Evolutionary conservation across 2,329 filamentous ascomycete genomes (phyloP).

Genomic region (Clarireedia homoeocarpa): DNA sequence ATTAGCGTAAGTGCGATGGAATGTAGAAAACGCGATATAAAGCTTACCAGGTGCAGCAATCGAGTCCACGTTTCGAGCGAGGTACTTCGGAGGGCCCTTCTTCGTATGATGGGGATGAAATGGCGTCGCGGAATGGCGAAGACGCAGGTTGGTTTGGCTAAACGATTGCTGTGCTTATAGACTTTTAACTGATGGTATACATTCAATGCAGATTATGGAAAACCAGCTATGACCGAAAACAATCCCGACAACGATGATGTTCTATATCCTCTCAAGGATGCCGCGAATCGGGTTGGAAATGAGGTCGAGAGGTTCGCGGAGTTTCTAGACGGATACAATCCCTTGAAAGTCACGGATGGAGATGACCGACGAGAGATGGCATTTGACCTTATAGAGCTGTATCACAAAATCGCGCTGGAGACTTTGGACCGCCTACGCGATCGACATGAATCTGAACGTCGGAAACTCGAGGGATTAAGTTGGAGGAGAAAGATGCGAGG

Average conservation of each 20-base stretch:
- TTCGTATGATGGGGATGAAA: constrained; percentile 30
- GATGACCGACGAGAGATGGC: constrained; percentile 56
- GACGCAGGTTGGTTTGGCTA: constrained; percentile 22
- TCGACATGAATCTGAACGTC: constrained; percentile 28
- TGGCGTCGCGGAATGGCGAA: constrained; percentile 26
- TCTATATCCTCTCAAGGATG: constrained; percentile 52
- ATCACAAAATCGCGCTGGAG: constrained; percentile 48
- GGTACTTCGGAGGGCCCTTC: constrained; percentile 27
- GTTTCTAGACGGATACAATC: constrained; percentile 68
- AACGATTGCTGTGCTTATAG: not conserved
- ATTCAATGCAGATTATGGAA: constrained; percentile 14
- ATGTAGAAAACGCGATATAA: not conserved
- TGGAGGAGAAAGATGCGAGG: constrained; percentile 32
- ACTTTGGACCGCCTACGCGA: constrained; percentile 38
- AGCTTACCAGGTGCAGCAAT: constrained; percentile 10
- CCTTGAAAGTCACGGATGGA: constrained; percentile 36
- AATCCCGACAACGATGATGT: constrained; percentile 37
- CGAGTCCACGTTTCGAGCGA: constrained; percentile 23
- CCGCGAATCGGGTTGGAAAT: constrained; percentile 61
- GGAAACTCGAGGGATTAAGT: constrained; percentile 20
- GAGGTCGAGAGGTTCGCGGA: constrained; percentile 86
- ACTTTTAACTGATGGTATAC: not conserved
- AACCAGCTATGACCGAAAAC: constrained; percentile 25
- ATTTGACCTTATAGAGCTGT: constrained; percentile 59
- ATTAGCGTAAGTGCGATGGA: constrained; percentile 19